Conservation (phyloP, 805 yeast species). For the Wickerhamomyces chaumierensis region DNA sequence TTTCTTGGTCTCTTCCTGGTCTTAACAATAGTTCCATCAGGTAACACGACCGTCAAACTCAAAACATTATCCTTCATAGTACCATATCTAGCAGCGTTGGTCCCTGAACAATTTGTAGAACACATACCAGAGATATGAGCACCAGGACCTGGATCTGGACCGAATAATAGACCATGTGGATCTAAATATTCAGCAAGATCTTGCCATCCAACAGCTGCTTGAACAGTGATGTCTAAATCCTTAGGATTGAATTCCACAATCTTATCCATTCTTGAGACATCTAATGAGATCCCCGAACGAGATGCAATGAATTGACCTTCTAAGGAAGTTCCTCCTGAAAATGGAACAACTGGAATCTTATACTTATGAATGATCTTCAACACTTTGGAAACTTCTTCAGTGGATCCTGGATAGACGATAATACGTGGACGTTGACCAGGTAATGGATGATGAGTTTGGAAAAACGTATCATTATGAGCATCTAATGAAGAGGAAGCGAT, state of each 20-base stretch:
- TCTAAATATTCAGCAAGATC: slow-evolving; percentile 42
- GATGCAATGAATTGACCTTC: slow-evolving; percentile 78
- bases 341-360: slow-evolving; percentile 65
- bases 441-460: slow-evolving; percentile 50
- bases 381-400: slow-evolving; percentile 55
- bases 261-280: slow-evolving; percentile 47
- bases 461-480: slow-evolving; percentile 49
- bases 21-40: slow-evolving; percentile 71
- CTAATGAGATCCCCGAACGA: slow-evolving; percentile 55
- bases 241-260: slow-evolving; percentile 44
- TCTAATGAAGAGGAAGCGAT: slow-evolving; percentile 28
- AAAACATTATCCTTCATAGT: slow-evolving; percentile 70
- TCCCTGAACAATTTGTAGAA: slow-evolving; percentile 71
- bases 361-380: slow-evolving; percentile 51
- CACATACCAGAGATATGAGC: slow-evolving; percentile 75
- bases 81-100: slow-evolving; percentile 70
- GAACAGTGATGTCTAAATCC: slow-evolving; percentile 64
- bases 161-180: slow-evolving; percentile 47
- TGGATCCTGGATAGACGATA: slow-evolving; percentile 50
- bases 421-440: slow-evolving; percentile 47
- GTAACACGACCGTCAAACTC: slow-evolving; percentile 60
- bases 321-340: slow-evolving; percentile 66
- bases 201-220: slow-evolving; percentile 78
- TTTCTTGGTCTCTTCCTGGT: slow-evolving; percentile 69
- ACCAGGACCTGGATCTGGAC: slow-evolving; percentile 75